A percentile compares a stretch with the other conserved stretches of the same genome.
Evolutionary conservation across 1,284 basidiomycete genomes (phyloP).

Genomic region (Boletus subluridellus): DNA sequence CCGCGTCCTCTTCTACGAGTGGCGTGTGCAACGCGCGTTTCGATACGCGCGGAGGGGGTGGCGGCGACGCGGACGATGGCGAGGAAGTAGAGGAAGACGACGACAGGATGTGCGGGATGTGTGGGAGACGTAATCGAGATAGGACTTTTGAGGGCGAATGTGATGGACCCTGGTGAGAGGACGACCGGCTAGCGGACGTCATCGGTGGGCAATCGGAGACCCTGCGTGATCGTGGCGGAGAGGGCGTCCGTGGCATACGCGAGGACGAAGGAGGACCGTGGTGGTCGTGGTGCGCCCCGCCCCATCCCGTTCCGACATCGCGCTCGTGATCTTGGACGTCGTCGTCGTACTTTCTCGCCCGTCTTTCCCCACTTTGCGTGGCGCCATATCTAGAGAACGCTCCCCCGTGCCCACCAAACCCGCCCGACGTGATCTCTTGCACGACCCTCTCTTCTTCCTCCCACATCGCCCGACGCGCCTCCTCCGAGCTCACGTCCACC

Average conservation of each 20-base stretch:
- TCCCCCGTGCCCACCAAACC: slow-evolving; percentile 4
- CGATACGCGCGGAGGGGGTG: not conserved
- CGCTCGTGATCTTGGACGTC: not conserved
- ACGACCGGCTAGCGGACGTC: slow-evolving; percentile 1
- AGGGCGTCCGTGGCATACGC: slow-evolving; percentile 3
- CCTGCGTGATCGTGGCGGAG: slow-evolving; percentile 5
- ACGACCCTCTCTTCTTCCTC: slow-evolving; percentile 36
- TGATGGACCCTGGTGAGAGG: slow-evolving; percentile 11
- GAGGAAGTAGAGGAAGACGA: not conserved
- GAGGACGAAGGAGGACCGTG: not conserved
- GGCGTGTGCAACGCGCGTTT: slow-evolving; percentile 17
- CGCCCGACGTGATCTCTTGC: slow-evolving; percentile 22
- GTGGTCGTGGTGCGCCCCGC: not conserved
- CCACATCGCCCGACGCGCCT: slow-evolving; percentile 60
- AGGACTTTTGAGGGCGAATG: slow-evolving; percentile 9
- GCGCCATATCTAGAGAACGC: slow-evolving; percentile 24
- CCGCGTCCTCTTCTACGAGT: slow-evolving; percentile 29
- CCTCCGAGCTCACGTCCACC: slow-evolving; percentile 80
- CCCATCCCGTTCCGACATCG: not conserved
- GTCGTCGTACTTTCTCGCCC: slow-evolving; percentile 9
- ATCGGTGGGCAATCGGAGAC: slow-evolving; percentile 8
- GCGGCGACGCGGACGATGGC: not conserved
- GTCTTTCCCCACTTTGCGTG: slow-evolving; percentile 18
- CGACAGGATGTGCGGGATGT: not conserved
- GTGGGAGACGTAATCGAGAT: slow-evolving; percentile 14